Evolutionary conservation across 306 rosid species (phyloP).

Genomic region (Prunus kanzakura): DNA sequence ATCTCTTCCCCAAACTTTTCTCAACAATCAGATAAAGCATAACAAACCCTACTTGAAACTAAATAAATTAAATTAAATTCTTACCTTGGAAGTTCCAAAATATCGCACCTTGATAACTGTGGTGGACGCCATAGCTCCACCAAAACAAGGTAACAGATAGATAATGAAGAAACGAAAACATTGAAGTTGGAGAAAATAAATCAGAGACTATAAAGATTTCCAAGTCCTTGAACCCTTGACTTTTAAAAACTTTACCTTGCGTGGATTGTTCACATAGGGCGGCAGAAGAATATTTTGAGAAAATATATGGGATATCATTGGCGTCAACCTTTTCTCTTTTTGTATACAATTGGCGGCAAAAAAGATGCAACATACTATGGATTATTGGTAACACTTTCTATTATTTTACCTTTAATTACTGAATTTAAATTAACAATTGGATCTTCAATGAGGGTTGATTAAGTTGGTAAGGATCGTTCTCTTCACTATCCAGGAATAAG

Average conservation of each 20-base stretch:
- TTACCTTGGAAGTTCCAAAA: background rate
- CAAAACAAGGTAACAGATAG: background rate
- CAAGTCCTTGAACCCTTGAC: background rate
- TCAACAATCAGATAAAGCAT: background rate
- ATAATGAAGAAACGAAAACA: background rate
- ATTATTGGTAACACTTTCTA: background rate
- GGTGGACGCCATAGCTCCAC: conserved; percentile 53
- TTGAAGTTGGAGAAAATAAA: background rate
- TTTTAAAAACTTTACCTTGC: background rate
- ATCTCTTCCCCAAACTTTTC: background rate
- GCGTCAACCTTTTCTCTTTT: background rate
- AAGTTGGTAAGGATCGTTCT: no score
- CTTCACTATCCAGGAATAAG: no score
- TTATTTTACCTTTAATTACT: no score
- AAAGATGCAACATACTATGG: background rate
- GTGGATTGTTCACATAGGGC: background rate
- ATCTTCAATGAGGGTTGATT: fast-evolving
- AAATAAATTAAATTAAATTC: background rate
- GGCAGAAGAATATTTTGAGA: background rate
- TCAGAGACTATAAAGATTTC: background rate
- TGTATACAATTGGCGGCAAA: background rate
- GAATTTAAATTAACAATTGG: no score
- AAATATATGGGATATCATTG: background rate
- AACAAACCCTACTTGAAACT: background rate
- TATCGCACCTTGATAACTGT: conserved; percentile 66